Base-by-base conservation (phyloP, 2,329 filamentous ascomycete genomes). In the Aspergillus sp. region DNA sequence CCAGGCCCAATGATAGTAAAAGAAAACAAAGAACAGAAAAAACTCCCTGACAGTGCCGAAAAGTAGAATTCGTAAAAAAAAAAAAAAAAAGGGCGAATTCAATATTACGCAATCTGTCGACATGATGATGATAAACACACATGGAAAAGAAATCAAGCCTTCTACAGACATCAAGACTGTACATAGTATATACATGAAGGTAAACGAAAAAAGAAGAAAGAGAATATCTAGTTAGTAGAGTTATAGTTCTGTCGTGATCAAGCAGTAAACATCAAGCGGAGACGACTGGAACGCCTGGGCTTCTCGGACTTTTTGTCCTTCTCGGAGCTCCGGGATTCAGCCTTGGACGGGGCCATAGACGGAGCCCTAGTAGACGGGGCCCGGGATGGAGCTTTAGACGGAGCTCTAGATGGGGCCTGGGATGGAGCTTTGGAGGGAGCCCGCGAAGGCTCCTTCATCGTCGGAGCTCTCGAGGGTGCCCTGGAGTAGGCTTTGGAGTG, bases 201-300 rank as follows among this genome's bases (percentile, higher is more conserved):
- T 19, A 19, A 19, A 19, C 4, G 19, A 19, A 19, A 19, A 19
- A 19, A 19, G 19, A 19, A 19, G 19, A 19, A 19, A 19, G 19
- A 19, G 19, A 19, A 19, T 2, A 19, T 19, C 19, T 19, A 19
- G 19, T 19, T 19, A 19, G 19, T 19, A 19, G 19, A 19, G 19
- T 19, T 19, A 19, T 19, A 19, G 19, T 19, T 19, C 19, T 19
- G 19, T 19, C 19, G 30, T 35, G 5, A 50, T 53, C 52, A 57
- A 49, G 52, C 40, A 13, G 59, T 64, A 40, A 67, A 66, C 57
- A 67, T 65, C 27, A 66, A 47, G 33, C 64, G 62, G 38, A 67
- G 47, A 8, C 57, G 58, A 46, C 68, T 71, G 9, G 67, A 64
- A 12, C 65, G 67, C 50, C 68, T 69, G 49, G 61, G 64, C 44